A percentile compares a stretch with the other conserved stretches of the same genome.
These are phyloP conservation scores for Coelastrella sp. DNA, from an alignment of 139 green algal species.

Conservation along the genomic window DNA sequence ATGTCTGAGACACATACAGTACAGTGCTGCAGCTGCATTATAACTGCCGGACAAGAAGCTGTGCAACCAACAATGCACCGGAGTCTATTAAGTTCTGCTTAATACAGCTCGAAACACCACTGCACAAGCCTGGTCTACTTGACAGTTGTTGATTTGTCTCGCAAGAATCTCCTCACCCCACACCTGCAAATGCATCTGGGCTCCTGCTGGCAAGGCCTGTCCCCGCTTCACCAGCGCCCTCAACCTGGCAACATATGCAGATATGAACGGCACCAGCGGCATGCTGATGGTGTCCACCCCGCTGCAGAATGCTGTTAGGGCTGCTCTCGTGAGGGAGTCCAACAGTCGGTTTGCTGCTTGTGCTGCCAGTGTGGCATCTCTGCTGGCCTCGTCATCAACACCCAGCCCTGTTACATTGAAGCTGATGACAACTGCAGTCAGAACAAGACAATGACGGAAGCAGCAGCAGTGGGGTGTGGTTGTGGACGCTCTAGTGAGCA, in stretches of 20 bases:
- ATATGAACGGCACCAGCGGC: constrained; percentile 84
- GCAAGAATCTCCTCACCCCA: neutral
- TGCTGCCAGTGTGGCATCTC: constrained; percentile 65
- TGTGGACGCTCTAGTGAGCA: neutral
- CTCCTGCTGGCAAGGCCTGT: constrained; percentile 13
- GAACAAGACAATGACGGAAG: neutral
- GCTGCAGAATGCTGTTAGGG: constrained; percentile 69
- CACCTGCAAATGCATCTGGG: constrained; percentile 35
- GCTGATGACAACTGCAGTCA: constrained; percentile 71
- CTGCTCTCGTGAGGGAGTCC: constrained; percentile 59
- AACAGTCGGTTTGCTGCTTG: constrained; percentile 62
- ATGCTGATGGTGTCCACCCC: constrained; percentile 75
- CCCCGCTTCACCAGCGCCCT: constrained; percentile 67
- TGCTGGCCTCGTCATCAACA: constrained; percentile 72
- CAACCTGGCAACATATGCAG: constrained; percentile 76
- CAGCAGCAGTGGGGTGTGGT: neutral
- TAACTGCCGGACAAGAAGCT: no score
- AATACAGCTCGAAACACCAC: no score
- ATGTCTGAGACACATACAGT: no score
- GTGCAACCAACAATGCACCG: no score
- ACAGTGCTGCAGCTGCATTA: no score
- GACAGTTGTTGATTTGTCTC: no score
- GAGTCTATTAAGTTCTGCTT: no score
- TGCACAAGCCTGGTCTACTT: no score
- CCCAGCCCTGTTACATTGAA: constrained; percentile 77